Conservation (phyloP, 75 land plant species). For the Cupressus sempervirens region DNA sequence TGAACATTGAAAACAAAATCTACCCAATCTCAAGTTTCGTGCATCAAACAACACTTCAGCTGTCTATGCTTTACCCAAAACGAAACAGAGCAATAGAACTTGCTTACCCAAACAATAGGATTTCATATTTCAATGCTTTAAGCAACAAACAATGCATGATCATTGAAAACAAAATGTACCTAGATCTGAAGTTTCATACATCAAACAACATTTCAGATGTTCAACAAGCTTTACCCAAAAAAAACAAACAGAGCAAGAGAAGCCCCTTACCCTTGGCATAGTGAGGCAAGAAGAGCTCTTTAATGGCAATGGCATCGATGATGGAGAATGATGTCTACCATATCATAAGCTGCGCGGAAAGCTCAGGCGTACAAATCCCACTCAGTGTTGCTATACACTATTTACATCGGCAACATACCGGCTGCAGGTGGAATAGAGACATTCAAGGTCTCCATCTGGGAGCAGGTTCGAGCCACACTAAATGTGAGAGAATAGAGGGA, state of each 20-base stretch:
- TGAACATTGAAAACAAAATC: too few relatives aligned
- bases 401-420: conserved; percentile 20
- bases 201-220: background rate
- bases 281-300: conserved; percentile 12
- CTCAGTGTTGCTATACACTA: conserved; percentile 24
- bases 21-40: conserved; percentile 17
- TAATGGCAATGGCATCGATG: conserved; percentile 26
- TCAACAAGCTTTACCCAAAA: background rate
- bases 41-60: background rate
- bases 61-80: background rate
- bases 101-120: too few relatives aligned
- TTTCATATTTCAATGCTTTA: too few relatives aligned
- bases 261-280: conserved; percentile 7
- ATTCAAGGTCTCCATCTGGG: conserved; percentile 39
- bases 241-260: too few relatives aligned
- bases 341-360: conserved; percentile 23
- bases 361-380: conserved; percentile 32
- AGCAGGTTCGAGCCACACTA: conserved; percentile 23
- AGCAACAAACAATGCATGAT: too few relatives aligned
- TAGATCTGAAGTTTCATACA: conserved; percentile 17
- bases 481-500: conserved; percentile 19
- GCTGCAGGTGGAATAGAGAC: background rate
- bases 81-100: too few relatives aligned
- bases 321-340: conserved; percentile 17
- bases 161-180: too few relatives aligned